A percentile compares a stretch with the other conserved stretches of the same genome.
phyloP scores from a whole-genome alignment of 164 flowering plant genomes.

The Nelumbo lutea region DNA sequence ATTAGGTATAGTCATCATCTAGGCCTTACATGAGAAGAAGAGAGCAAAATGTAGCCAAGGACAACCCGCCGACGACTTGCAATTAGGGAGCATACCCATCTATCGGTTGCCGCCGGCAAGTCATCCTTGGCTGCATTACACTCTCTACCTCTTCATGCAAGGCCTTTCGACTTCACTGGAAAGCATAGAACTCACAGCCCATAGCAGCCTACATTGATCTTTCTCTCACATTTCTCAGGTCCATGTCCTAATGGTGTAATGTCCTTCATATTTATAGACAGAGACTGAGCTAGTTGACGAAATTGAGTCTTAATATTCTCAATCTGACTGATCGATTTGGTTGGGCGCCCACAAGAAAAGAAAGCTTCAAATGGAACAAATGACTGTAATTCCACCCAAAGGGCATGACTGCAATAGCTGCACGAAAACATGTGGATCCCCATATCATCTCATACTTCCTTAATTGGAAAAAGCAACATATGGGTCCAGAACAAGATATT shows the following conservation, averaged over 20 bases:
- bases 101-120: too few relatives aligned
- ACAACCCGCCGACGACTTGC: too few relatives aligned
- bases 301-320: conserved; percentile 1
- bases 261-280: conserved; percentile 16
- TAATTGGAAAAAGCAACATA: background rate
- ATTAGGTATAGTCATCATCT: too few relatives aligned
- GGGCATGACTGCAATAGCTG: conserved; percentile 9
- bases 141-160: conserved; percentile 13
- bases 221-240: background rate
- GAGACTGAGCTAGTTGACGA: conserved; percentile 4
- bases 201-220: background rate
- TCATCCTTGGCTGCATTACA: too few relatives aligned
- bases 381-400: conserved; percentile 15
- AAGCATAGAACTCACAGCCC: too few relatives aligned
- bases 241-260: conserved; percentile 1
- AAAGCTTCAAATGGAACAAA: conserved; percentile 4
- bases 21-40: too few relatives aligned
- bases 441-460: conserved; percentile 13
- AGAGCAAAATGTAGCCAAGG: too few relatives aligned
- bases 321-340: background rate
- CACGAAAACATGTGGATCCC: background rate
- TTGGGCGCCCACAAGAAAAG: background rate
- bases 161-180: conserved; percentile 11
- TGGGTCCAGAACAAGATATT: conserved; percentile 3
- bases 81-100: too few relatives aligned